Percentiles rank a stretch among this genome's conserved stretches.
phyloP scores from a whole-genome alignment of 345 rosid species.

The Luvunga scandens region DNA sequence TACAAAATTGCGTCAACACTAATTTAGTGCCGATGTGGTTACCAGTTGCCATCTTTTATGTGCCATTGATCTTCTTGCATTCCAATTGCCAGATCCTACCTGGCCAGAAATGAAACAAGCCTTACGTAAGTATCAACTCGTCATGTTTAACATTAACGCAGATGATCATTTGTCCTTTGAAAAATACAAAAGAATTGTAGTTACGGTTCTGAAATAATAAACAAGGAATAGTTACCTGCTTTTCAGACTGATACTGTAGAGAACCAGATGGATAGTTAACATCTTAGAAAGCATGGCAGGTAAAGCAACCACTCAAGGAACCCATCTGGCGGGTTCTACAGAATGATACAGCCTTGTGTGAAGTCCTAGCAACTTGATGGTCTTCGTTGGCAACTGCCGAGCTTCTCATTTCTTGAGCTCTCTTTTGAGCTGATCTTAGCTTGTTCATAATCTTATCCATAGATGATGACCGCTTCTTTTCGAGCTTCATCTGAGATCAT shows the following conservation, averaged over 20 bases:
- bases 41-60: neutral
- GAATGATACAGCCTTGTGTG: slow-evolving; percentile 42
- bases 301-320: slow-evolving; percentile 84
- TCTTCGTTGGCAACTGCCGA: slow-evolving; percentile 54
- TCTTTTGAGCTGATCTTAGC: slow-evolving; percentile 85
- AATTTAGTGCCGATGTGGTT: slow-evolving; percentile 5
- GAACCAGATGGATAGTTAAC: slow-evolving; percentile 14
- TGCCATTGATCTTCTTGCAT: slow-evolving; percentile 7
- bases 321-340: slow-evolving; percentile 54
- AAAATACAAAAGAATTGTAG: neutral
- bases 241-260: neutral
- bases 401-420: slow-evolving; percentile 91
- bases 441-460: slow-evolving; percentile 94
- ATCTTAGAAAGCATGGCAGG: slow-evolving; percentile 71
- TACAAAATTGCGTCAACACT: slow-evolving; percentile 18
- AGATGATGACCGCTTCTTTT: slow-evolving; percentile 85
- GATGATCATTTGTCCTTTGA: neutral
- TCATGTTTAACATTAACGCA: neutral
- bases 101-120: slow-evolving; percentile 6
- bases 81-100: slow-evolving; percentile 20
- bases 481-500: slow-evolving; percentile 84
- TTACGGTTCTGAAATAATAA: neutral
- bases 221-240: slow-evolving; percentile 29
- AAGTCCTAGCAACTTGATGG: slow-evolving; percentile 41
- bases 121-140: neutral